Evolutionary conservation across 345 rosid genomes (phyloP).

Genomic region (Eucalyptus curtisii): DNA sequence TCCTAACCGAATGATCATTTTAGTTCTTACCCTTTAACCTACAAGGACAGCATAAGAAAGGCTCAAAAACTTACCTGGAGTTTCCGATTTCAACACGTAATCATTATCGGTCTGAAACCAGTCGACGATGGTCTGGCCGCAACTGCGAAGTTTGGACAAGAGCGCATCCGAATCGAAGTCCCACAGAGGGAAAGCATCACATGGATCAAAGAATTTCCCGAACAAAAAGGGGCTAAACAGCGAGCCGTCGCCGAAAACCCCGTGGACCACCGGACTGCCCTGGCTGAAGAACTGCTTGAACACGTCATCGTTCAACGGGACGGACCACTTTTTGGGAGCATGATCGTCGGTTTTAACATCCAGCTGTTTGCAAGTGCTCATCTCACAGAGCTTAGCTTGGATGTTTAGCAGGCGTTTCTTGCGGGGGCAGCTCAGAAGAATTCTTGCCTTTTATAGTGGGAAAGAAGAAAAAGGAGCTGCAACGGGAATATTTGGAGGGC

Average conservation of each 20-base stretch:
- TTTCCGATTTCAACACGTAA: constrained; percentile 55
- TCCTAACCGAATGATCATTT: not conserved
- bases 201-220: constrained; percentile 85
- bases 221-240: constrained; percentile 73
- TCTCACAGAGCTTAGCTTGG: not conserved
- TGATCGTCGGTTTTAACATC: constrained; percentile 54
- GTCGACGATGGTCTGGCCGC: constrained; percentile 50
- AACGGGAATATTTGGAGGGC: constrained; percentile 32
- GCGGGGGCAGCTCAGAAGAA: not conserved
- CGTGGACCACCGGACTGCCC: constrained; percentile 28
- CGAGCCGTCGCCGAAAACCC: constrained; percentile 75
- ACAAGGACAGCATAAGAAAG: not conserved
- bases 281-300: constrained; percentile 33
- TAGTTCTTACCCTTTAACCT: not conserved
- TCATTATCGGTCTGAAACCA: constrained; percentile 76
- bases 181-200: constrained; percentile 91
- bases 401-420: not conserved
- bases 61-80: constrained; percentile 38
- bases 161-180: constrained; percentile 63
- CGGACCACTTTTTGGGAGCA: constrained; percentile 60
- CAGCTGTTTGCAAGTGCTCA: constrained; percentile 31
- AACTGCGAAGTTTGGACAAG: constrained; percentile 37
- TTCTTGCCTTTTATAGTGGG: not conserved
- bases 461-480: constrained; percentile 1
- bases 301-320: constrained; percentile 44